A percentile compares a stretch with the other conserved stretches of the same genome.
Conservation (phyloP, 768 basidiomycete genomes). For the Grammothele lineata region DNA sequence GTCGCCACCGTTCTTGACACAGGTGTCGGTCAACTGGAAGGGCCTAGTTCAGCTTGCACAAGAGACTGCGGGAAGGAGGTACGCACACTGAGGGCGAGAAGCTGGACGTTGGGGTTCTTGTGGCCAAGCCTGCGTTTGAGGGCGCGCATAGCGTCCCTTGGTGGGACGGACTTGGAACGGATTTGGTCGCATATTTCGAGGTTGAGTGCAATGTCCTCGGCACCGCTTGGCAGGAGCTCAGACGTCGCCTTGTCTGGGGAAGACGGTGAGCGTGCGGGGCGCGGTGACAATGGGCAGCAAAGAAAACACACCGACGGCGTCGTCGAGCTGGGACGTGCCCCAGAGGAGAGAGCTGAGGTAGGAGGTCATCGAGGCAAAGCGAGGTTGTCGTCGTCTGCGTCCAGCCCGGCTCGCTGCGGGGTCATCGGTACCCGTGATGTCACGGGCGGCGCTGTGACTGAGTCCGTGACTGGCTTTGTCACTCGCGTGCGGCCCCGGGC, state of each 20-base stretch:
- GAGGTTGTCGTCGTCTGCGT: slow-evolving; percentile 11
- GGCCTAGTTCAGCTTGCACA: slow-evolving; percentile 3
- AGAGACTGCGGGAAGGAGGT: background rate
- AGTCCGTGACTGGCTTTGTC: slow-evolving; percentile 9
- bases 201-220: slow-evolving; percentile 88
- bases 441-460: slow-evolving; percentile 1
- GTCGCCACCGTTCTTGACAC: slow-evolving; percentile 97
- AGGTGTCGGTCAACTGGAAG: slow-evolving; percentile 76
- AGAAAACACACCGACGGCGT: slow-evolving; percentile 66
- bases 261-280: slow-evolving; percentile 10
- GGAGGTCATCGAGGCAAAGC: slow-evolving; percentile 45
- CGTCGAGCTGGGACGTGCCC: slow-evolving; percentile 81
- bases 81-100: slow-evolving; percentile 80
- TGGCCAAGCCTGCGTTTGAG: slow-evolving; percentile 85
- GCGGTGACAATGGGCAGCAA: background rate
- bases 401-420: slow-evolving; percentile 6
- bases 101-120: slow-evolving; percentile 94
- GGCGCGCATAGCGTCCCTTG: slow-evolving; percentile 84
- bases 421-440: background rate
- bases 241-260: slow-evolving; percentile 88
- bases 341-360: slow-evolving; percentile 67
- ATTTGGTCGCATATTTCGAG: slow-evolving; percentile 98
- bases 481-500: slow-evolving; percentile 18
- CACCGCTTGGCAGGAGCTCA: slow-evolving; percentile 74
- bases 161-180: slow-evolving; percentile 80